phyloP scores from a whole-genome alignment of 495 filamentous ascomycete genomes.

The Umbilicaria muhlenbergii region DNA sequence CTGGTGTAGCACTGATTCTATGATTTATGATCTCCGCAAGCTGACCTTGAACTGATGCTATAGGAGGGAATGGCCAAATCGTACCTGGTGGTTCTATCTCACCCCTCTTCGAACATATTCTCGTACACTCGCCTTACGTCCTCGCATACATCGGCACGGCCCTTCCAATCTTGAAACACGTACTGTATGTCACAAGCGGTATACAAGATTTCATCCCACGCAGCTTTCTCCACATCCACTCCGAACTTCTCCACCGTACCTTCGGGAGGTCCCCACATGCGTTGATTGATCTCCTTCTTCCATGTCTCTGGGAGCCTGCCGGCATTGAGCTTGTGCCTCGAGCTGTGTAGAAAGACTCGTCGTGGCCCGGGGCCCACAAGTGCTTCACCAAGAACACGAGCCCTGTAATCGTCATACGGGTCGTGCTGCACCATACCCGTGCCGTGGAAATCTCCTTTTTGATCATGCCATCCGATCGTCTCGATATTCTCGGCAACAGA shows the following conservation, averaged over 20 bases:
- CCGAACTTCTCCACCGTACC: constrained; percentile 23
- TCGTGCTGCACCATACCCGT: constrained; percentile 32
- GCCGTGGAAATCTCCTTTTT: constrained; percentile 17
- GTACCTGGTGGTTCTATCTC: too few species aligned
- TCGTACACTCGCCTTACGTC: constrained; percentile 5
- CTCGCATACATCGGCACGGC: constrained; percentile 3
- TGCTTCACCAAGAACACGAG: not conserved
- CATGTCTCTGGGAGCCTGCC: constrained; percentile 6
- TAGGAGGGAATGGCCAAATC: too few species aligned
- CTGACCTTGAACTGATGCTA: too few species aligned
- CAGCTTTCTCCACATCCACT: constrained; percentile 18
- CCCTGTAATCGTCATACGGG: constrained; percentile 24
- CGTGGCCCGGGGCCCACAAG: not conserved
- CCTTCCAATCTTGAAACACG: constrained; percentile 3
- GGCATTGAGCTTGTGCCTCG: constrained; percentile 21
- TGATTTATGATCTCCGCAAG: too few species aligned
- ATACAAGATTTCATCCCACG: constrained; percentile 19
- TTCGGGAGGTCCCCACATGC: constrained; percentile 28
- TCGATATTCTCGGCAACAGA: constrained; percentile 30
- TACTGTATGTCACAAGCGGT: constrained; percentile 13
- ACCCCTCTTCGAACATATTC: too few species aligned
- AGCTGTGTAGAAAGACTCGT: constrained; percentile 21
- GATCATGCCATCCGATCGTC: constrained; percentile 23
- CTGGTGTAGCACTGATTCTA: too few species aligned
- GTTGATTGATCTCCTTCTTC: constrained; percentile 18